phyloP scores from a whole-genome alignment of 2,329 filamentous ascomycete species.

The Gaeumannomyces sp. region DNA sequence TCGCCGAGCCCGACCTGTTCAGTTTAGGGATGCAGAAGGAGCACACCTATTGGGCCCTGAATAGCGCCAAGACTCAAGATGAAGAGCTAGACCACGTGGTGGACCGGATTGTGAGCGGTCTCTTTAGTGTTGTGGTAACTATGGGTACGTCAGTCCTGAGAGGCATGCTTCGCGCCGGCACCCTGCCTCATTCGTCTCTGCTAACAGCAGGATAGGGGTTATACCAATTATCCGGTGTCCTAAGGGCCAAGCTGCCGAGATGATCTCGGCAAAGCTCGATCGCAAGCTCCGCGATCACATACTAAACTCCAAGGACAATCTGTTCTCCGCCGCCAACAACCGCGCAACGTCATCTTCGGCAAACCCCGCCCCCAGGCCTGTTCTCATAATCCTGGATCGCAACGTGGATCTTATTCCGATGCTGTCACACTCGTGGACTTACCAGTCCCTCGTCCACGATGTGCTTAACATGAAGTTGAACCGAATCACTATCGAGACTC shows the following conservation, averaged over 20 bases:
- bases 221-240: constrained; percentile 95
- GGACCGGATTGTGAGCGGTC: constrained; percentile 85
- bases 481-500: constrained; percentile 84
- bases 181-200: background rate
- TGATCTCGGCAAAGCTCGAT: constrained; percentile 90
- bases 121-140: constrained; percentile 98
- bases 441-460: constrained; percentile 76
- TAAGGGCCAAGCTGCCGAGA: constrained; percentile 85
- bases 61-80: constrained; percentile 85
- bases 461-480: constrained; percentile 56
- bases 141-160: constrained; percentile 59
- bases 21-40: constrained; percentile 87
- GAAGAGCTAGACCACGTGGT: constrained; percentile 82
- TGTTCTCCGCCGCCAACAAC: constrained; percentile 65
- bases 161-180: background rate
- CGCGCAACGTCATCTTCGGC: constrained; percentile 52
- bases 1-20: constrained; percentile 92
- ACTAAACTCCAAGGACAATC: constrained; percentile 93
- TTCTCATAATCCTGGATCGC: constrained; percentile 88
- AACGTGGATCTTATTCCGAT: constrained; percentile 95
- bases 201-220: constrained; percentile 50
- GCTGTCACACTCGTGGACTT: constrained; percentile 85
- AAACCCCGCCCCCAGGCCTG: constrained; percentile 70
- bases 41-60: constrained; percentile 91
- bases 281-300: constrained; percentile 94